Percentiles rank a stretch among this genome's conserved stretches.
phyloP scores from a whole-genome alignment of 1,284 basidiomycete genomes.

The Sutorius eximius region DNA sequence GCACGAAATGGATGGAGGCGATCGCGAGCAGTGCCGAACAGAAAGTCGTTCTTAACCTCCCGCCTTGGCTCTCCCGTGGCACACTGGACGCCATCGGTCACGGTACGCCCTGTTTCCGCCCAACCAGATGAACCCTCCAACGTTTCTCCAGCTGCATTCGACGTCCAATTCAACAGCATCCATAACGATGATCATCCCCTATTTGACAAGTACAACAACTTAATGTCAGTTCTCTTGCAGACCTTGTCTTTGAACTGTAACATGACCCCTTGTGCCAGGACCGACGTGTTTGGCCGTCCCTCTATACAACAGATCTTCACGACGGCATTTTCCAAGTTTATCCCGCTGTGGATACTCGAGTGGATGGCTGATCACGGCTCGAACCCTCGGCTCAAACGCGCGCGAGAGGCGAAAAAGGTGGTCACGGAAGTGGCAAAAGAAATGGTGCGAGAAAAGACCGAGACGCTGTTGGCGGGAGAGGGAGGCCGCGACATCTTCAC shows the following conservation, averaged over 20 bases:
- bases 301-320: slow-evolving; percentile 26
- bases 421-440: slow-evolving; percentile 37
- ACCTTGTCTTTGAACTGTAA: not conserved
- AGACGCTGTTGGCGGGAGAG: slow-evolving; percentile 34
- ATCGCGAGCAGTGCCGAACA: slow-evolving; percentile 30
- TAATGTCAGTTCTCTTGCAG: slow-evolving; percentile 33
- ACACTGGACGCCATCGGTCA: slow-evolving; percentile 49
- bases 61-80: slow-evolving; percentile 41
- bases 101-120: slow-evolving; percentile 31
- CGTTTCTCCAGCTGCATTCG: slow-evolving; percentile 40
- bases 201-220: slow-evolving; percentile 32
- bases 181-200: slow-evolving; percentile 40
- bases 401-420: slow-evolving; percentile 30
- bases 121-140: not conserved
- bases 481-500: slow-evolving; percentile 43
- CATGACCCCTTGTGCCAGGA: slow-evolving; percentile 11
- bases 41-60: slow-evolving; percentile 42
- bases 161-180: slow-evolving; percentile 40
- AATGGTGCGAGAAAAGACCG: slow-evolving; percentile 44
- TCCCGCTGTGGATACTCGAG: slow-evolving; percentile 35
- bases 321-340: slow-evolving; percentile 14
- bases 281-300: slow-evolving; percentile 25
- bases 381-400: slow-evolving; percentile 37
- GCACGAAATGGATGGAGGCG: slow-evolving; percentile 45
- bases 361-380: slow-evolving; percentile 39